Base-by-base conservation (phyloP, 345 rosid species). In the Moricandia moricandioides region DNA sequence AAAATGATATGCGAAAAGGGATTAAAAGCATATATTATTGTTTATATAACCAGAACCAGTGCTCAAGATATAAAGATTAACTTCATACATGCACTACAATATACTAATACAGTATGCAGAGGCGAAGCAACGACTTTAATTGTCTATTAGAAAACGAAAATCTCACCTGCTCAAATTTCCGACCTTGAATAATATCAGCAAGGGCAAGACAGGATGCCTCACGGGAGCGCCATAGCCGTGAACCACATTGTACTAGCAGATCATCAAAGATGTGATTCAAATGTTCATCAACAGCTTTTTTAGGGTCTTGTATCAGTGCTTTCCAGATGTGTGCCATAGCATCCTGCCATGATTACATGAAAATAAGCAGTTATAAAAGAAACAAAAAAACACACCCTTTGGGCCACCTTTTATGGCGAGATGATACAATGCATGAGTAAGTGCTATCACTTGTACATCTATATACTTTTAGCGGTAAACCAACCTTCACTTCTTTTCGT, bases 251-350 rank as follows among this genome's bases (percentile, higher is more conserved):
- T 21, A 55, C 77, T 67, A 88, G 57, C 70, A 94, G 83, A 85
- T 94, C 98, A 80, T 91, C 93, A 43, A 91, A 65, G 78, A 94
- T 94, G 51, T 84, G 82, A 79, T 90, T 93, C 77, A 94, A 80
- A 76, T 91, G 84, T 65, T 90, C 91, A 84, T 94, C 97, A 74
- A 94, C 84, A 33, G 95, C 89, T 84, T 61, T 88, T 89, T 78
- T 88, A 27, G 96, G 85, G 60, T 94, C 97, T 7, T 87, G 87
- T 51, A 94, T 86, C 24, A 94, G 84, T 69, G 98, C 85, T 83
- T 88, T 94, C 98, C 98, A 94, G 80, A 94, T 94, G 82, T 88
- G 90, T 72, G 88, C 88, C 98, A 94, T 94, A 13, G 98, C 93
- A 82, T 94, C 98, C 97, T 94, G 77, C 34, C 76, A 77, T 49